These are phyloP conservation scores for Aspergillus brasiliensis DNA, from an alignment of 2,329 filamentous ascomycete species.

Conservation along the genomic window DNA sequence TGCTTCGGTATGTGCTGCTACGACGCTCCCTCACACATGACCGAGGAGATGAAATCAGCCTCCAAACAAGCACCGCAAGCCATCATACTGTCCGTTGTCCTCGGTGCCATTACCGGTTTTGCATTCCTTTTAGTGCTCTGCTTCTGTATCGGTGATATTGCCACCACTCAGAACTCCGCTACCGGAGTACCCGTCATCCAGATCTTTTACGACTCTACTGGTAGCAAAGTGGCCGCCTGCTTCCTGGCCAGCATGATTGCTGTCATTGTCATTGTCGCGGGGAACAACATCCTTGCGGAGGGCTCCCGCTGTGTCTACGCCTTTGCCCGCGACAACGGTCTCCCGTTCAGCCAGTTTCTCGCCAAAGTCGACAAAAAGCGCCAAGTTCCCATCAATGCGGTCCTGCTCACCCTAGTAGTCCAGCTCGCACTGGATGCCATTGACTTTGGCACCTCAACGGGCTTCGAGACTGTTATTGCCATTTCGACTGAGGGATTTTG, in stretches of 20 bases:
- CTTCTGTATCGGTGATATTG: constrained; percentile 57
- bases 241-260: constrained; percentile 51
- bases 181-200: constrained; percentile 58
- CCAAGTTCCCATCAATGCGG: constrained; percentile 53
- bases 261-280: constrained; percentile 51
- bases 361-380: constrained; percentile 50
- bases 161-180: constrained; percentile 45
- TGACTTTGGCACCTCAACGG: constrained; percentile 58
- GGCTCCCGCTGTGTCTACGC: constrained; percentile 51
- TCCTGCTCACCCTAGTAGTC: constrained; percentile 50
- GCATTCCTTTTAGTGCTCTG: constrained; percentile 53
- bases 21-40: constrained; percentile 56
- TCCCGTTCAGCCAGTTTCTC: constrained; percentile 54
- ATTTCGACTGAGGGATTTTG: constrained; percentile 62
- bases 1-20: constrained; percentile 57
- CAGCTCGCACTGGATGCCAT: constrained; percentile 59
- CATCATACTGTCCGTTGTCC: constrained; percentile 48
- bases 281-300: constrained; percentile 52
- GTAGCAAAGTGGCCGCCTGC: constrained; percentile 48
- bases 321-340: constrained; percentile 53
- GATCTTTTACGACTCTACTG: constrained; percentile 55
- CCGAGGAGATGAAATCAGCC: constrained; percentile 37
- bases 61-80: constrained; percentile 43
- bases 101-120: constrained; percentile 52
- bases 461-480: constrained; percentile 59